Base-by-base conservation (phyloP, 2,329 filamentous ascomycete species). In the Fusarium sp. region DNA sequence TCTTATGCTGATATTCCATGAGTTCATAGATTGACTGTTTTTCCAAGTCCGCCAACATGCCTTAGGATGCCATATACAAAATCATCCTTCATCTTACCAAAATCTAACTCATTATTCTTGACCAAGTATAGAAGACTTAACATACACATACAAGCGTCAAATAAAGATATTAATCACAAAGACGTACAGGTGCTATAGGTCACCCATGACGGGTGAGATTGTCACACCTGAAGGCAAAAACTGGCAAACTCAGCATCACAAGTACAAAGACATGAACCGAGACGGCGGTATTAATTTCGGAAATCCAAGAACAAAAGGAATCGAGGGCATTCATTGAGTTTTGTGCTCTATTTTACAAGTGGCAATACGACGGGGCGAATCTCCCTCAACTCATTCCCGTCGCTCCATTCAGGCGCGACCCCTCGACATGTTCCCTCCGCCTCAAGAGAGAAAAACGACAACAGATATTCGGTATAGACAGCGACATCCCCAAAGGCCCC, bases 261-360 rank as follows among this genome's bases (percentile, higher is more conserved):
- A 37, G 46, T 32, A 48, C 43, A 39, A 9, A 14, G 30, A 48
- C 6, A 54, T 30, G 22, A 14, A 37, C 35, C 22, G 51, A 54
- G 33, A 54, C 17, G n/a, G 32, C 41, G 17, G 26, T 22, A 47
- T 56, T 56, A 39, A 56, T 46, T 59, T 56, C n/a, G 52, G 46
- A 54, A 48, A 39, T 64, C 56, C 48, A 65, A 55, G 77, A 80
- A 86, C 84, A 85, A 86, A 87, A 82, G 82, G 82, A 87, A 87
- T 84, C 80, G 82, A 86, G 84, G 85, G 83, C 83, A 75, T 86
- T 83, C 80, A 83, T 87, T 86, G 83, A 86, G 84, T 84, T 83
- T 83, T 83, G 76, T 80, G 81, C 84, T 87, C 84, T 87, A 87
- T 85, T 87, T 88, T 88, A 87, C 85, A 87, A 85, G 81, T 82